Percentiles rank a stretch among this genome's conserved stretches.
phyloP scores from a whole-genome alignment of 2,329 filamentous ascomycete species.

The Biscogniauxia marginata region DNA sequence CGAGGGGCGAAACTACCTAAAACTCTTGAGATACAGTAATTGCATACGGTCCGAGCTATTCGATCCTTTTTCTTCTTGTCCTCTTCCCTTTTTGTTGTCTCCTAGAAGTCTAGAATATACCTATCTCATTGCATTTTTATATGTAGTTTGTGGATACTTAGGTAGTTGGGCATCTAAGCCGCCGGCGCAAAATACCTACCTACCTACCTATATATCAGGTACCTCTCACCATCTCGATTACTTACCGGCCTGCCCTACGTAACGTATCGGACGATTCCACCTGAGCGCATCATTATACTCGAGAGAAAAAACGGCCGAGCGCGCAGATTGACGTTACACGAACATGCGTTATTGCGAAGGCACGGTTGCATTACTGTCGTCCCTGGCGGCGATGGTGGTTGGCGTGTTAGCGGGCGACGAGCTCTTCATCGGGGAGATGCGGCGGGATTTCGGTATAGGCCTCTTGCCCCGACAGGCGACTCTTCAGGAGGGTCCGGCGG shows the following conservation, averaged over 20 bases:
- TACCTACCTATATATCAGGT: too few species aligned
- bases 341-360: slow-evolving; percentile 1
- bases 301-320: background rate
- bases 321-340: slow-evolving; percentile 8
- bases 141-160: too few species aligned
- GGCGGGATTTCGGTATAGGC: slow-evolving; percentile 37
- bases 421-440: slow-evolving; percentile 32
- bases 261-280: background rate
- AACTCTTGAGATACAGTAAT: too few species aligned
- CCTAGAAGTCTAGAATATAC: too few species aligned
- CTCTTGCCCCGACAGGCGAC: slow-evolving; percentile 33
- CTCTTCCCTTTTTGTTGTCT: background rate
- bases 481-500: slow-evolving; percentile 17
- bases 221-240: too few species aligned
- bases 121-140: background rate
- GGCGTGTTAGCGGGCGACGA: slow-evolving; percentile 17
- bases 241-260: too few species aligned
- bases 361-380: slow-evolving; percentile 9
- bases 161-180: too few species aligned
- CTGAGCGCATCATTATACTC: background rate
- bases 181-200: too few species aligned
- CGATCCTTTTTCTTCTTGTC: background rate
- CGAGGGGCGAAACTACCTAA: too few species aligned
- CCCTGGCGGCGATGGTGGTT: slow-evolving; percentile 14
- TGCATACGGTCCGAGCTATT: background rate